Conservation (phyloP, 805 yeast species). For the Myxozyma kluyveri region DNA sequence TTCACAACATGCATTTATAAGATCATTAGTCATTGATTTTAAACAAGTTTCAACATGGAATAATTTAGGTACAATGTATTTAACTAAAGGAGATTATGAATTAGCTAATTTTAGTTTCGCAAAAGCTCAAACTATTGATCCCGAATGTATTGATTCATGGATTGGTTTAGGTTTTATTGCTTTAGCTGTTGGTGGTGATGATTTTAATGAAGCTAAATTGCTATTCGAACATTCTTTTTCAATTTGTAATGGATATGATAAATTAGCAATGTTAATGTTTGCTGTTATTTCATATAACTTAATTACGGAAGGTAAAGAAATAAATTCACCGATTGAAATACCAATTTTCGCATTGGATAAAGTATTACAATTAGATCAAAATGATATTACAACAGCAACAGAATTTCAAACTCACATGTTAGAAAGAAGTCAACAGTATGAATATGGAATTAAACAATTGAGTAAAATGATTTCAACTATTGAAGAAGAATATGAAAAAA, state of each 20-base stretch:
- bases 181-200: constrained; percentile 34
- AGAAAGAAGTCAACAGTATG: constrained; percentile 70
- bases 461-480: constrained; percentile 47
- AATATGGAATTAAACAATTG: constrained; percentile 51
- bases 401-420: constrained; percentile 37
- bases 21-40: constrained; percentile 68
- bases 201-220: constrained; percentile 54
- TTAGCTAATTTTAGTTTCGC: constrained; percentile 71
- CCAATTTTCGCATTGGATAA: constrained; percentile 40
- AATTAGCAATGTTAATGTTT: constrained; percentile 67
- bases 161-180: constrained; percentile 71
- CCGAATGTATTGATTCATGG: constrained; percentile 77
- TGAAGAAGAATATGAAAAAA: constrained; percentile 56
- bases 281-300: constrained; percentile 52
- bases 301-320: neutral
- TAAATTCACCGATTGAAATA: constrained; percentile 35
- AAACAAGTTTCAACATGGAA: constrained; percentile 72
- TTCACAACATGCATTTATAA: constrained; percentile 90
- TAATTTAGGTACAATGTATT: constrained; percentile 73
- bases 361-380: constrained; percentile 49
- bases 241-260: constrained; percentile 72
- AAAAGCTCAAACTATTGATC: constrained; percentile 77
- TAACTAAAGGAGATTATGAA: constrained; percentile 62
- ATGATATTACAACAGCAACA: constrained; percentile 34
- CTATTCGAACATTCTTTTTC: constrained; percentile 75